Evolutionary conservation across 1,284 basidiomycete genomes (phyloP).

Genomic region (Chalciporus piperatoides): DNA sequence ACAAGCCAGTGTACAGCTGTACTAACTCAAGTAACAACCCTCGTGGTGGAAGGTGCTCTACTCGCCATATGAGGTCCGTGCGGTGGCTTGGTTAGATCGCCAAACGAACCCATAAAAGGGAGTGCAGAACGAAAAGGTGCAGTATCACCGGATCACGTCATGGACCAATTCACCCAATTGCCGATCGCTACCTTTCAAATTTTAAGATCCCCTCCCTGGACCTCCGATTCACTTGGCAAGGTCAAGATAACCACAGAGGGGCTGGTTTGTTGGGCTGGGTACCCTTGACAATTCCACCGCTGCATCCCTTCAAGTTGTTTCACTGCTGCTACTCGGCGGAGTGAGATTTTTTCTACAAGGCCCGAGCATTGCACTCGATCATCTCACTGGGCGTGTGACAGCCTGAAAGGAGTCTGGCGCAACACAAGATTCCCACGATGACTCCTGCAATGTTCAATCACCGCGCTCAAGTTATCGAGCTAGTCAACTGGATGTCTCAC

Average conservation of each 20-base stretch:
- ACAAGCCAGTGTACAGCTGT: neutral
- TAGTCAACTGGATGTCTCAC: too few species aligned
- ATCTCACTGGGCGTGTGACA: neutral
- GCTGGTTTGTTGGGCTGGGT: too few species aligned
- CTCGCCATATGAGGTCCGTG: slow-evolving; percentile 25
- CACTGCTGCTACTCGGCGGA: neutral
- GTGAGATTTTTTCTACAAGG: neutral
- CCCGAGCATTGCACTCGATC: neutral
- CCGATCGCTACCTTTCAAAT: slow-evolving; percentile 30
- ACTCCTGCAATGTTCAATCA: neutral
- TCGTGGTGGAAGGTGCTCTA: neutral
- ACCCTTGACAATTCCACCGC: neutral
- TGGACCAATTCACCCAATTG: slow-evolving; percentile 25
- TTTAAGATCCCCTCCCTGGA: slow-evolving; percentile 1
- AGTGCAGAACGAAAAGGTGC: slow-evolving; percentile 7
- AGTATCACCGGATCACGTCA: slow-evolving; percentile 34
- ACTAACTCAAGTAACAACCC: too few species aligned
- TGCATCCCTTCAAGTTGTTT: neutral
- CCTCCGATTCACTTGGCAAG: neutral
- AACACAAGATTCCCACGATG: neutral
- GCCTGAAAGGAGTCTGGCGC: neutral
- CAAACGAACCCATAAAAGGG: slow-evolving; percentile 14
- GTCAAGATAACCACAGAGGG: neutral
- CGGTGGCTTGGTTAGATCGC: slow-evolving; percentile 25
- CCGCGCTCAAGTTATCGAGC: too few species aligned